These are phyloP conservation scores for Entoloma clypeatum DNA, from an alignment of 1,284 basidiomycete species.

Conservation along the genomic window DNA sequence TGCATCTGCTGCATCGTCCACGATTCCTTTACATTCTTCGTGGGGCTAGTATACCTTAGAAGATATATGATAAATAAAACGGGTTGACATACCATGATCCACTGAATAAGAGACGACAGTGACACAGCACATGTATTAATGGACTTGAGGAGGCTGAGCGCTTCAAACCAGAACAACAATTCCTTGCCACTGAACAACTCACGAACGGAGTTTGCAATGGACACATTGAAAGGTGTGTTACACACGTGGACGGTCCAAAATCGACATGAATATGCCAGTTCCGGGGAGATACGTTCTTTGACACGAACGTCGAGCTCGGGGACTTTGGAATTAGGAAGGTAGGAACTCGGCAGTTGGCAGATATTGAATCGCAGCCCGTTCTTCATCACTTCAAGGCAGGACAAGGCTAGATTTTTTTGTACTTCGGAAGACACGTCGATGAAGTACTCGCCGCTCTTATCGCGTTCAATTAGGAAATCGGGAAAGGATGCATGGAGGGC, in stretches of 20 bases:
- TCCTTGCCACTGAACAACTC: conserved; percentile 10
- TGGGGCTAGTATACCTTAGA: conserved; percentile 4
- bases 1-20: conserved; percentile 24
- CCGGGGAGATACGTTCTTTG: conserved; percentile 20
- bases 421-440: conserved; percentile 15
- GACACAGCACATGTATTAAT: conserved; percentile 16
- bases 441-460: conserved; percentile 19
- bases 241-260: conserved; percentile 33
- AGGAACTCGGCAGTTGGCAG: conserved; percentile 26
- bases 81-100: conserved; percentile 20
- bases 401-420: conserved; percentile 19
- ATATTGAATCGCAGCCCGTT: conserved; percentile 33
- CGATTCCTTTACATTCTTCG: conserved; percentile 11
- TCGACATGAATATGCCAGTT: conserved; percentile 31
- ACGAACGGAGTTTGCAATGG: conserved; percentile 1
- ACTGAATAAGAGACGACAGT: conserved; percentile 14
- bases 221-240: background rate
- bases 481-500: conserved; percentile 26
- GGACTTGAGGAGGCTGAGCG: conserved; percentile 29
- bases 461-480: conserved; percentile 23
- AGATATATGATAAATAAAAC: conserved; percentile 5
- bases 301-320: conserved; percentile 20
- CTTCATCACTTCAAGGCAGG: conserved; percentile 26
- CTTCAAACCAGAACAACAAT: conserved; percentile 37
- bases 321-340: conserved; percentile 22